These are phyloP conservation scores for Fusarium humuli DNA, from an alignment of 2,329 filamentous ascomycete genomes.

Conservation along the genomic window DNA sequence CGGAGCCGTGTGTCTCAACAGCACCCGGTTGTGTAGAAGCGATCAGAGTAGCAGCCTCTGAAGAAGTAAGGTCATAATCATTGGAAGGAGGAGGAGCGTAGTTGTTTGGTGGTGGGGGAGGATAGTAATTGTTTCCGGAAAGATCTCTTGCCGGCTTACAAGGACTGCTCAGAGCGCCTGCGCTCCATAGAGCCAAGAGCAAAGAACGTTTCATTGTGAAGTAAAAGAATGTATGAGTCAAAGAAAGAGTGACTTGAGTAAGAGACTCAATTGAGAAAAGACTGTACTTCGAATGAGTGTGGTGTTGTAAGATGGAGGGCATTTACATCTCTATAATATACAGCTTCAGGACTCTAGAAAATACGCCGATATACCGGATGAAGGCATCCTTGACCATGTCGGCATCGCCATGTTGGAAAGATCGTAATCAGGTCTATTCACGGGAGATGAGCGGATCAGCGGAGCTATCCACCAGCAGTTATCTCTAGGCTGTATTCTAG, in stretches of 20 bases:
- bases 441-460: not conserved
- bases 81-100: not conserved
- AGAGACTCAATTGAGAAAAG: no score
- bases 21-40: not conserved
- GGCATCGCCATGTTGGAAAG: not conserved
- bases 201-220: constrained; percentile 9
- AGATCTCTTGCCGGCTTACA: not conserved
- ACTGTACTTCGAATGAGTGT: not conserved
- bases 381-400: not conserved
- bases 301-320: accelerated
- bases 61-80: not conserved
- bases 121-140: not conserved
- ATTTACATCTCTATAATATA: accelerated
- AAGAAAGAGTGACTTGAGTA: not conserved
- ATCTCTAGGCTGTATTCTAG: not conserved
- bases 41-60: not conserved
- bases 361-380: not conserved
- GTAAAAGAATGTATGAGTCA: not conserved
- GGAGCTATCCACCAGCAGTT: not conserved
- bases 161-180: not conserved
- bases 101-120: not conserved
- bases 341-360: accelerated
- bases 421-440: not conserved
- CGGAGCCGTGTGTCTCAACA: not conserved
- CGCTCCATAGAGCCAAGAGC: constrained; percentile 15